Evolutionary conservation across 805 yeast species (phyloP).

Genomic region (Ogataea polymorpha): DNA sequence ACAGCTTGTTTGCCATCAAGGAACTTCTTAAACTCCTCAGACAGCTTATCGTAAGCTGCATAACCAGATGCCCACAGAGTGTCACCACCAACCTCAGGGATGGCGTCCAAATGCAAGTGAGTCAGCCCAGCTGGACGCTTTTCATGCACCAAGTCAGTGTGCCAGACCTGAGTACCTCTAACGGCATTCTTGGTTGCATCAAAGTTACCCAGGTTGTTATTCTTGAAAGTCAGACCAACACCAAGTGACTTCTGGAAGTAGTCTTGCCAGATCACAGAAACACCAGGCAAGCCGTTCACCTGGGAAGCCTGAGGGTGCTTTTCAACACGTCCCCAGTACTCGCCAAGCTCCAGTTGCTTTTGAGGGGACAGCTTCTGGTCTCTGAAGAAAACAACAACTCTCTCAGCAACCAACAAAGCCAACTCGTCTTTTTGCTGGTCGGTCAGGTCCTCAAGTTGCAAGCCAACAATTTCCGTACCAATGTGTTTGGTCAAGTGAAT

Average conservation of each 20-base stretch:
- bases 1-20: constrained; percentile 52
- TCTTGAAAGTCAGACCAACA: constrained; percentile 20
- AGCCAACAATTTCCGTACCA: constrained; percentile 49
- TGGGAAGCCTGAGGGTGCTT: constrained; percentile 36
- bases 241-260: constrained; percentile 29
- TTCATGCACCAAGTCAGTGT: constrained; percentile 56
- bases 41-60: constrained; percentile 54
- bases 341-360: constrained; percentile 42
- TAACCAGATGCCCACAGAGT: constrained; percentile 58
- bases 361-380: constrained; percentile 44
- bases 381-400: constrained; percentile 51
- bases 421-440: constrained; percentile 46
- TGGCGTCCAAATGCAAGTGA: constrained; percentile 48
- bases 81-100: constrained; percentile 53
- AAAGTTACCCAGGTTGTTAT: constrained; percentile 20
- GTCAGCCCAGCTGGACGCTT: constrained; percentile 56
- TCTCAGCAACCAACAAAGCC: constrained; percentile 45
- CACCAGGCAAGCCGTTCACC: constrained; percentile 37
- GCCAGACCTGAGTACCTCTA: constrained; percentile 38
- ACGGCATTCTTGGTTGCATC: constrained; percentile 12
- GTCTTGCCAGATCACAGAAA: constrained; percentile 42
- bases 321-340: constrained; percentile 45
- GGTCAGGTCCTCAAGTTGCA: constrained; percentile 41
- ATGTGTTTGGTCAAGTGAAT: constrained; percentile 42
- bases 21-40: constrained; percentile 47